Conservation (phyloP, 1,284 basidiomycete genomes). For the Phylloporus sp. region DNA sequence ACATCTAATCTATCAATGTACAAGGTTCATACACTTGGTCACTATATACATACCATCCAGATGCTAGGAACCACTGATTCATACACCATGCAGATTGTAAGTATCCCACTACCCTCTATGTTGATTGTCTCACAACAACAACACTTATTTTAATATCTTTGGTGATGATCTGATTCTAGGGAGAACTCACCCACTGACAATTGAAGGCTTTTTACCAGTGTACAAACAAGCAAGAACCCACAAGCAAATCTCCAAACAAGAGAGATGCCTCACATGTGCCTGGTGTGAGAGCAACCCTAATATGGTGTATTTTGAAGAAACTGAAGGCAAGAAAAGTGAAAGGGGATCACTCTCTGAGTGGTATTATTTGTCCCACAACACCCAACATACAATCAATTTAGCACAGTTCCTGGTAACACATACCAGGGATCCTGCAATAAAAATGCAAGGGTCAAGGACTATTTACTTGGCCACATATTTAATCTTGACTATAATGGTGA, state of each 20-base stretch:
- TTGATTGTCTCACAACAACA: background rate
- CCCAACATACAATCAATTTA: too few relatives aligned
- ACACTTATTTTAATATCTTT: too few relatives aligned
- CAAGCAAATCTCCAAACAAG: slow-evolving; percentile 5
- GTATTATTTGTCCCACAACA: too few relatives aligned
- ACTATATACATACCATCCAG: slow-evolving; percentile 13
- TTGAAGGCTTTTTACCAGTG: background rate
- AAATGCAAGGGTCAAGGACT: slow-evolving; percentile 1
- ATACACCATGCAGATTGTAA: background rate
- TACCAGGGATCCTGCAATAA: background rate
- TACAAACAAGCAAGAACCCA: background rate
- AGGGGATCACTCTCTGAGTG: too few relatives aligned
- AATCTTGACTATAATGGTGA: slow-evolving; percentile 12
- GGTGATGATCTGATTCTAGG: background rate
- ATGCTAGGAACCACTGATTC: slow-evolving; percentile 4
- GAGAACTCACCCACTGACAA: background rate
- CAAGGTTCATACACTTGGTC: slow-evolving; percentile 14
- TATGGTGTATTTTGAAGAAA: too few relatives aligned
- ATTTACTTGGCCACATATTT: background rate
- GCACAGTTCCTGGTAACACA: background rate
- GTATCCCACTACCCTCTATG: background rate
- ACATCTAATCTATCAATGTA: slow-evolving; percentile 15
- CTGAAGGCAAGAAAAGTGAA: too few relatives aligned
- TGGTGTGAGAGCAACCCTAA: background rate
- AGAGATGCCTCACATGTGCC: background rate